Evolutionary conservation across 2,329 filamentous ascomycete genomes (phyloP), one percentile per base, ranked within the genome.

Genomic region (Alternaria brassicae): DNA sequence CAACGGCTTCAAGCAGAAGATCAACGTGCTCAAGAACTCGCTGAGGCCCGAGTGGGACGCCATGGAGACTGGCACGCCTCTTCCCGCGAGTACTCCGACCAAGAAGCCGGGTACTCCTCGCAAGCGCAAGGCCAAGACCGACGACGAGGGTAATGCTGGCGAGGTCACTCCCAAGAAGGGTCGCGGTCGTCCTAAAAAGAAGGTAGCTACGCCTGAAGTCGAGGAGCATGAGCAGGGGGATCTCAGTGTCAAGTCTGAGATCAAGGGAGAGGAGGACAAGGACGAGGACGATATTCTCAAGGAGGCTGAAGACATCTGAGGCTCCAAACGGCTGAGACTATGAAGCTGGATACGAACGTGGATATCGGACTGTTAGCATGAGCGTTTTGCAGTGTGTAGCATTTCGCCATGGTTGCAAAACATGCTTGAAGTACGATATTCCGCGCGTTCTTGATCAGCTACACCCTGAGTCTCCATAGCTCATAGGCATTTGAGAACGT

Each of bases 1-100:
- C 23, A 68, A 59, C 7, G 71, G 70, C 12, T 72, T 61, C 45
- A n/a, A 15, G 3, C 58, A 72, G 53, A 67, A 67, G 53, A 65
- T 72, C 56, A 40, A 61, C 32, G 48, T 21, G 4, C 48, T 72
- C 36, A 67, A 65, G 51, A 48, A 13, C 9, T 55, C 42, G 2
- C 41, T 64, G 50, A 67, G 61, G 37, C 36, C 58, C 9, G 69
- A 71, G 23, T 41, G 68, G 4, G 63, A 59, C 4, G 59, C 56
- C 0, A 41, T 73, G 5, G 61, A 52, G 15, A 15, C 15, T n/a
- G 40, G 40, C 3, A 6, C n/a, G 2, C 13, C 40, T 21, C 8
- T 25, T 27, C 2, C 27, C 23, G 50, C 45, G 44, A 49, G 23
- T 2, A 62, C 65, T 9, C 53, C 61, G 4, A 28, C 34, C 9